Percentiles rank a stretch among this genome's conserved stretches.
phyloP scores from a whole-genome alignment of 352 stramenopile genomes.

The Pythium pyrilobum region DNA sequence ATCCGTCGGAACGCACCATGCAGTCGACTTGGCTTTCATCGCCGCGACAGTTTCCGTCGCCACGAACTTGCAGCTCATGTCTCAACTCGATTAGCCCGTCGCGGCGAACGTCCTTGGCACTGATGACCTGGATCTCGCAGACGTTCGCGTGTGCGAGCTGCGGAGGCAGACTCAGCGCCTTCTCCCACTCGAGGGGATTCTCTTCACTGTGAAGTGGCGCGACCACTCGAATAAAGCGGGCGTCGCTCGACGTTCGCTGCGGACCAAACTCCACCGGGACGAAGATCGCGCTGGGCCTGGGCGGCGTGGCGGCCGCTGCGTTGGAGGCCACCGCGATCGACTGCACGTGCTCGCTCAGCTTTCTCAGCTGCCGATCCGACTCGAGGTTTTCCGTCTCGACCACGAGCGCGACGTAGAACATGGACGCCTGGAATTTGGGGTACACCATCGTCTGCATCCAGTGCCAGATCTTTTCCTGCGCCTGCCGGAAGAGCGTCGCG shows the following conservation, averaged over 20 bases:
- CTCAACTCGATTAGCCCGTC: background rate
- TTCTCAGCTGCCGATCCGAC: conserved; percentile 49
- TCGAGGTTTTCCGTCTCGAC: conserved; percentile 71
- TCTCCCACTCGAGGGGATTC: background rate
- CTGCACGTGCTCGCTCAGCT: conserved; percentile 60
- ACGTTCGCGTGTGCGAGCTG: background rate
- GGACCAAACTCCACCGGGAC: conserved; percentile 3
- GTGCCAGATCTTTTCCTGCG: conserved; percentile 65
- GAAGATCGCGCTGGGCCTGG: conserved; percentile 24
- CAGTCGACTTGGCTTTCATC: background rate
- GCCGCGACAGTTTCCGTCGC: background rate
- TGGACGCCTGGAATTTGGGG: conserved; percentile 49
- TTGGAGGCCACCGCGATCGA: background rate
- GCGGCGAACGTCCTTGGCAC: background rate
- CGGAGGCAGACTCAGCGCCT: background rate
- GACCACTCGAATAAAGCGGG: conserved; percentile 6
- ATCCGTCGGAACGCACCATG: conserved; percentile 6
- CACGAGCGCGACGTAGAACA: conserved; percentile 58
- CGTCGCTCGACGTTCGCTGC: background rate
- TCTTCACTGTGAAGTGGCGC: conserved; percentile 1
- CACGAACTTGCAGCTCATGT: background rate
- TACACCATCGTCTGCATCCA: conserved; percentile 68
- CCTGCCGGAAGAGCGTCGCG: conserved; percentile 58
- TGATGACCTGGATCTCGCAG: background rate
- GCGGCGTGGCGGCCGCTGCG: background rate